Percentiles rank a stretch among this genome's conserved stretches.
Conservation (phyloP, 225 moss, liverwort and hornwort genomes). For the Physcomitrium patens region DNA sequence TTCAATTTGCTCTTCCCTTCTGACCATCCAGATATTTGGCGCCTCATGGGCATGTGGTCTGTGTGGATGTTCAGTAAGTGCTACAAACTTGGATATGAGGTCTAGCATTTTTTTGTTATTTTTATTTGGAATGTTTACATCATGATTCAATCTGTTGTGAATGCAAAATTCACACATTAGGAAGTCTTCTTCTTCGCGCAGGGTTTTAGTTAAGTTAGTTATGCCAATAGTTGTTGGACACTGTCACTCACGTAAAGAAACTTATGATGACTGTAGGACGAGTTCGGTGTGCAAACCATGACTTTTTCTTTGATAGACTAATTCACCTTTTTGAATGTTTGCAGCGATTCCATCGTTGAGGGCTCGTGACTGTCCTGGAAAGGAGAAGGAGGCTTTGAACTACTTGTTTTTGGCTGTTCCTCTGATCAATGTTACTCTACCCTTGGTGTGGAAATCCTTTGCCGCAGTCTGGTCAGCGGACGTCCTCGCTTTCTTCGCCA, state of each 20-base stretch:
- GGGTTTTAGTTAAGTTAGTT: no score
- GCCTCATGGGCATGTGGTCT: constrained; percentile 99
- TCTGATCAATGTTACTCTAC: constrained; percentile 84
- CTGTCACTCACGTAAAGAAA: not conserved
- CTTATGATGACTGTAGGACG: not conserved
- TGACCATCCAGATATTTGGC: constrained; percentile 92
- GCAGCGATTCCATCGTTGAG: constrained; percentile 92
- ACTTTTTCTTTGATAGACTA: constrained; percentile 3
- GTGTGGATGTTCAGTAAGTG: constrained; percentile 99
- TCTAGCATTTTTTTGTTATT: no score
- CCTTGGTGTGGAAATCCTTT: constrained; percentile 93
- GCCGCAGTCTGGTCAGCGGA: constrained; percentile 93
- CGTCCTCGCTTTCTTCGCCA: constrained; percentile 82
- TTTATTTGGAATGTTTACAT: no score
- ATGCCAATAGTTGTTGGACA: not conserved
- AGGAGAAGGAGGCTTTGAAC: constrained; percentile 95
- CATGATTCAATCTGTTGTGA: no score
- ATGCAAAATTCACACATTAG: no score
- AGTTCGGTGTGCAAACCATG: constrained; percentile 11
- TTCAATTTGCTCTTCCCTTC: constrained; percentile 96
- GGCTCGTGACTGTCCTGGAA: constrained; percentile 89
- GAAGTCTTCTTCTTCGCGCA: no score
- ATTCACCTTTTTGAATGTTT: constrained; percentile 24
- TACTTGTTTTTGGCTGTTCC: constrained; percentile 88
- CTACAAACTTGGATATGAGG: not conserved